Conservation (phyloP, 257 asterid species). For the Forsythia viridissima region DNA sequence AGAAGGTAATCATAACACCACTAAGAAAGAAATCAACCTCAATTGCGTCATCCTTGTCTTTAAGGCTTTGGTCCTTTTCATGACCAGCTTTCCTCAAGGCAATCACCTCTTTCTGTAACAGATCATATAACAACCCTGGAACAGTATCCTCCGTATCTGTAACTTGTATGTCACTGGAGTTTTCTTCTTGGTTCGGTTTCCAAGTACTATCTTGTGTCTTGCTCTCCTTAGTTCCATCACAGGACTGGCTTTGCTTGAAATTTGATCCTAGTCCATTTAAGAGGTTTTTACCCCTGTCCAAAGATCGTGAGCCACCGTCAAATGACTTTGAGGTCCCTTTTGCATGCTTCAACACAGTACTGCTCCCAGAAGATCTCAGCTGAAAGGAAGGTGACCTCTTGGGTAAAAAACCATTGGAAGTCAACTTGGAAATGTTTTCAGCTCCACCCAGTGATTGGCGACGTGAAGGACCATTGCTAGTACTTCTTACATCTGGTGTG, state of each 20-base stretch:
- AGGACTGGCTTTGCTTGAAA: slow-evolving; percentile 87
- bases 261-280: slow-evolving; percentile 85
- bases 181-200: slow-evolving; percentile 71
- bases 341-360: slow-evolving; percentile 89
- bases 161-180: slow-evolving; percentile 51
- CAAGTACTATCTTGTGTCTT: slow-evolving; percentile 57
- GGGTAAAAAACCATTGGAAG: slow-evolving; percentile 83
- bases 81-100: slow-evolving; percentile 83
- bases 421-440: slow-evolving; percentile 75
- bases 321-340: slow-evolving; percentile 97
- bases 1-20: background rate
- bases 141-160: slow-evolving; percentile 76
- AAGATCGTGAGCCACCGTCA: slow-evolving; percentile 93
- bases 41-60: slow-evolving; percentile 96
- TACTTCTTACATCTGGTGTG: slow-evolving; percentile 67
- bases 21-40: slow-evolving; percentile 60
- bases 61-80: slow-evolving; percentile 97
- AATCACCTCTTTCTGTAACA: slow-evolving; percentile 88
- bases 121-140: slow-evolving; percentile 76
- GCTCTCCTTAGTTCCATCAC: slow-evolving; percentile 79
- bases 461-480: slow-evolving; percentile 77
- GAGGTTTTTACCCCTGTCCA: slow-evolving; percentile 78
- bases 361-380: slow-evolving; percentile 83
- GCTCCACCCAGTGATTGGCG: slow-evolving; percentile 96
- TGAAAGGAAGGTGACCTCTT: slow-evolving; percentile 93